These are phyloP conservation scores for Arthrobotrys conoides DNA, from an alignment of 2,329 filamentous ascomycete genomes.

Conservation along the genomic window DNA sequence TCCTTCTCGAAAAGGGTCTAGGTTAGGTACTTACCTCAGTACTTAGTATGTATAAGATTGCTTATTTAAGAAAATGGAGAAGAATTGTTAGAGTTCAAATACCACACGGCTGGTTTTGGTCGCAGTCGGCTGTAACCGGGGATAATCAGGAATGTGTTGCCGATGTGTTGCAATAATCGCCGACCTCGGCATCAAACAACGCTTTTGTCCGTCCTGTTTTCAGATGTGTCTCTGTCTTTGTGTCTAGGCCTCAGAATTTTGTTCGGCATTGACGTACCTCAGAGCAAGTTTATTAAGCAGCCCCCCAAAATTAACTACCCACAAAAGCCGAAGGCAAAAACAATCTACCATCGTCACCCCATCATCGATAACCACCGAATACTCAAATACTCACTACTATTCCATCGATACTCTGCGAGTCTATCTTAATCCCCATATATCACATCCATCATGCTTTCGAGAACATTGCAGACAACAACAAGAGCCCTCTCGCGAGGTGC, in stretches of 20 bases:
- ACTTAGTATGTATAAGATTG: no score
- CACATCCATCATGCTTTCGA: conserved; percentile 42
- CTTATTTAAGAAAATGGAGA: no score
- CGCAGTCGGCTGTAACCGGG: conserved; percentile 9
- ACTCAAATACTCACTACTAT: conserved; percentile 14
- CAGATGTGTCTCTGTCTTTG: no score
- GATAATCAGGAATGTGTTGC: conserved; percentile 44
- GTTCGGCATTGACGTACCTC: conserved; percentile 57
- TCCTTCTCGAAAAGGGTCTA: no score
- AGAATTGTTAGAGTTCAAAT: no score
- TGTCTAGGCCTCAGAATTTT: conserved; percentile 57
- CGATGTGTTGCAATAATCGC: conserved; percentile 54
- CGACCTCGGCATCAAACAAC: conserved; percentile 58
- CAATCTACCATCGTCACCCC: conserved; percentile 32
- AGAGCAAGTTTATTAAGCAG: conserved; percentile 55
- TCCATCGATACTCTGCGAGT: conserved; percentile 19
- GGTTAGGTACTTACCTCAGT: no score
- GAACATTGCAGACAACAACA: conserved; percentile 50
- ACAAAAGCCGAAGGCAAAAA: conserved; percentile 29
- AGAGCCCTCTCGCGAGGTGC: conserved; percentile 57
- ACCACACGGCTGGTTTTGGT: not conserved
- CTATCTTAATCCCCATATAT: not conserved
- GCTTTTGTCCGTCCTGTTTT: conserved; percentile 2
- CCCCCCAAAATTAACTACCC: conserved; percentile 10
- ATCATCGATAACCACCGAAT: conserved; percentile 1